Base-by-base conservation (phyloP, 2,329 filamentous ascomycete species). In the Paramyrothecium sp. region DNA sequence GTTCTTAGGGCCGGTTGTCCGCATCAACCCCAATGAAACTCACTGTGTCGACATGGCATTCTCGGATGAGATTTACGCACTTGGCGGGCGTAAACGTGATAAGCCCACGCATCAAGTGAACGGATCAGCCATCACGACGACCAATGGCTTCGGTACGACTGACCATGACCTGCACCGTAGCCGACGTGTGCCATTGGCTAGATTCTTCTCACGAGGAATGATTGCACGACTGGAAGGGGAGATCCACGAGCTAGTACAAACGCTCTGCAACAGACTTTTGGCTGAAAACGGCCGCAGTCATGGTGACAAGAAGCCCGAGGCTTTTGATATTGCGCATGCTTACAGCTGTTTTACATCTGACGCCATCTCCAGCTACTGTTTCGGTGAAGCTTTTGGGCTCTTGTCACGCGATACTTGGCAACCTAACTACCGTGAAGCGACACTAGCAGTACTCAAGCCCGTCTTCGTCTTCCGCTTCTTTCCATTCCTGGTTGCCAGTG, bases 291-390 rank as follows among this genome's bases (percentile, higher is more conserved):
- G 38, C 13, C 5, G 38, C 38, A 44, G 38, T 44, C 38, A 51
- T 30, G 50, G 54, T 22, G 51, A 41, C 22, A 22, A 44, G 7
- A 4, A 30, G 26, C 26, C 5, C 26, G 10, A 30, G 10, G 46
- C 57, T 23, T 56, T 58, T 52, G 44, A 51, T 3, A 23, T 56
- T 19, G 54, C 44, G 17, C 17, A 34, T 33, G 71, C 71, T 8
- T 73, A 69, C 58, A 69, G 66, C 55, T 73, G 71, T 56, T 72
- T 72, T 59, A 71, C 70, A 2, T 65, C 69, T 3, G 72, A 75
- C 38, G 64, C 65, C 33, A 73, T 74, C 22, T 66, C 67, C 1
- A 60, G 62, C 1, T 74, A 73, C 55, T 66, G 62, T 54, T 74
- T 73, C 47, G 71, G 73, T 21, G 64, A 69, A 51, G 54, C 47